Evolutionary conservation across 2,329 filamentous ascomycete genomes (phyloP).

Genomic region (Pestalotiopsis sp.): DNA sequence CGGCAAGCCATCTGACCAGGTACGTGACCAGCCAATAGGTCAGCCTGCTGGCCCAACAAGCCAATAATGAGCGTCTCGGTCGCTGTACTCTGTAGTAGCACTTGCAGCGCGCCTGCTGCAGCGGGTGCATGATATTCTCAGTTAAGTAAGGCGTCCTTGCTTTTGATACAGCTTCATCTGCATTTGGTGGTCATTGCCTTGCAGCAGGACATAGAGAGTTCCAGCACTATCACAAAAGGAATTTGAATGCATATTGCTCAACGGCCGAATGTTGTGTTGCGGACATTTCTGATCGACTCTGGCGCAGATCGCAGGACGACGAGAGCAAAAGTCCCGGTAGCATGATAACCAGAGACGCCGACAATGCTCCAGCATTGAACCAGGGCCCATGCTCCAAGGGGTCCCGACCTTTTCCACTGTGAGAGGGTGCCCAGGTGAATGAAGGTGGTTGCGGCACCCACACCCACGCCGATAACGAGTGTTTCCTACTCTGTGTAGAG

Average conservation of each 20-base stretch:
- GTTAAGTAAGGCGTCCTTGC: constrained; percentile 10
- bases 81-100: constrained; percentile 7
- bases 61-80: constrained; percentile 15
- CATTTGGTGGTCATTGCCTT: background rate
- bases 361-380: constrained; percentile 13
- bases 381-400: background rate
- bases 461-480: constrained; percentile 11
- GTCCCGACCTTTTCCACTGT: background rate
- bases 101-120: constrained; percentile 13
- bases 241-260: no score
- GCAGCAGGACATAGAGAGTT: background rate
- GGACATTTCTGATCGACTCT: background rate
- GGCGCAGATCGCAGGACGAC: background rate
- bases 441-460: no score
- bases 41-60: constrained; percentile 3
- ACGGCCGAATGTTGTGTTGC: background rate
- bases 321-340: background rate
- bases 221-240: no score
- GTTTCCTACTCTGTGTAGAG: background rate
- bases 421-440: background rate
- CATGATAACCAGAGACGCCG: background rate
- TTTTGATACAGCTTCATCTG: constrained; percentile 2
- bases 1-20: constrained; percentile 9
- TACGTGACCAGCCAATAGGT: constrained; percentile 13
- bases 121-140: constrained; percentile 9